Evolutionary conservation across 1,139 yeast genomes (phyloP), one percentile per base, ranked within the genome.

Genomic region (Nakaseomyces kungkrabaensis): DNA sequence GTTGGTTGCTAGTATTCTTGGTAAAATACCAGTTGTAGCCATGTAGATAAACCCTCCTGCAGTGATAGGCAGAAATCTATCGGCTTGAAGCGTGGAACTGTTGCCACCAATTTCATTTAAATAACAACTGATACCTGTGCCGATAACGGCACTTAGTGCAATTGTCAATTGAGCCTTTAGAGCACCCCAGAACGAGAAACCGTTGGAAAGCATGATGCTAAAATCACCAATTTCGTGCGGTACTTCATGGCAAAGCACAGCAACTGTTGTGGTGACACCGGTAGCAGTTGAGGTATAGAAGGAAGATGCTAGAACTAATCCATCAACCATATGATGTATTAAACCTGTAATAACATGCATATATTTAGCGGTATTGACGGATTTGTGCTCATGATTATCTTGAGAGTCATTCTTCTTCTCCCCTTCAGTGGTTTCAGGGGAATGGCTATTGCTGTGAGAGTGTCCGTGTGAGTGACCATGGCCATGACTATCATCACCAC

Each of bases 161-260:
- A 86, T 79, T 37, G 81, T 61, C 50, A 81, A 71, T 64, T 82
- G 88, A 0, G 84, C 78, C 48, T 72, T 72, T 72, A 81, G 72
- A 5, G 86, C 86, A 52, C 78, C 77, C 62, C 75, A 65, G 62
- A 79, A 78, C 33, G 82, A 70, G 56, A 79, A 76, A 0, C 88
- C 88, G 26, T 82, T 81, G 56, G 81, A 81, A 50, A 81, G 71
- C 52, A 82, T 67, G 37, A 83, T 67, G 0, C 87, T 87, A 66
- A 81, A 82, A 59, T 83, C 90, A 47, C 88, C 87, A 51, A 82
- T 75, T 59, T 82, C 86, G 60, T 82, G 89, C 8, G 90, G 90
- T 47, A 82, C 76, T 63, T 83, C 89, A 62, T 82, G 90, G 66
- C 80, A 75, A 56, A 81, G 73, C 37, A 82, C 81, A 1, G 87